Evolutionary conservation across 1,284 basidiomycete species (phyloP).

Genomic region (Fomitopsis pinicola): DNA sequence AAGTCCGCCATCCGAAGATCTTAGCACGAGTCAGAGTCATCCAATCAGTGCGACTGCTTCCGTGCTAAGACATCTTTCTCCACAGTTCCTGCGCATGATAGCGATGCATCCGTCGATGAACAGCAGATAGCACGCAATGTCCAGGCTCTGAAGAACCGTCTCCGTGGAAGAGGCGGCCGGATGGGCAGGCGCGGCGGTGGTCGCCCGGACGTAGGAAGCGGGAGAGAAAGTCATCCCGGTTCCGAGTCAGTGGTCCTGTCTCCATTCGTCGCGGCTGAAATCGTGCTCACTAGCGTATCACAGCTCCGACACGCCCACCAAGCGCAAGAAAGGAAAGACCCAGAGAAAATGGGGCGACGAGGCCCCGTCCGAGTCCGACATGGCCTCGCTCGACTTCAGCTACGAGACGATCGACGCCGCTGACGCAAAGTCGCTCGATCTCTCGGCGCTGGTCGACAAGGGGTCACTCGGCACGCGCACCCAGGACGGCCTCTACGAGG

Average conservation of each 20-base stretch:
- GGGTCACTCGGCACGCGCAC: constrained; percentile 78
- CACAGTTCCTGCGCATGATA: constrained; percentile 54
- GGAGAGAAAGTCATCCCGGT: constrained; percentile 55
- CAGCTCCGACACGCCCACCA: constrained; percentile 57
- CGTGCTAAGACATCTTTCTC: neutral
- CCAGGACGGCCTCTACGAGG: constrained; percentile 87
- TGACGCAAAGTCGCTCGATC: constrained; percentile 42
- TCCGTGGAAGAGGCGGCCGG: constrained; percentile 65
- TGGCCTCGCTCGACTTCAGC: constrained; percentile 88
- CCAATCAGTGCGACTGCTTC: constrained; percentile 2
- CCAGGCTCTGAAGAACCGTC: constrained; percentile 81
- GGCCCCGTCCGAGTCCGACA: constrained; percentile 75
- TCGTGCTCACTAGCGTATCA: neutral
- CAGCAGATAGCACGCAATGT: constrained; percentile 92
- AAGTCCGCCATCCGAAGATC: constrained; percentile 59
- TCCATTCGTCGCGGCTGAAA: neutral
- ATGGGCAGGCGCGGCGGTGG: constrained; percentile 48
- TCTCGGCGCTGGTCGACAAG: constrained; percentile 68
- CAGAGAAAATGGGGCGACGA: constrained; percentile 93
- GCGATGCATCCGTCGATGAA: constrained; percentile 66
- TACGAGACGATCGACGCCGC: constrained; percentile 39
- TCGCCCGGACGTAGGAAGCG: constrained; percentile 49
- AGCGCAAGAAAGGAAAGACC: constrained; percentile 69
- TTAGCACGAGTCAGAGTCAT: constrained; percentile 42
- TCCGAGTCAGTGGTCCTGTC: constrained; percentile 52